Conservation (phyloP, 805 yeast genomes). For the Wickerhamomyces kurtzmanii region DNA sequence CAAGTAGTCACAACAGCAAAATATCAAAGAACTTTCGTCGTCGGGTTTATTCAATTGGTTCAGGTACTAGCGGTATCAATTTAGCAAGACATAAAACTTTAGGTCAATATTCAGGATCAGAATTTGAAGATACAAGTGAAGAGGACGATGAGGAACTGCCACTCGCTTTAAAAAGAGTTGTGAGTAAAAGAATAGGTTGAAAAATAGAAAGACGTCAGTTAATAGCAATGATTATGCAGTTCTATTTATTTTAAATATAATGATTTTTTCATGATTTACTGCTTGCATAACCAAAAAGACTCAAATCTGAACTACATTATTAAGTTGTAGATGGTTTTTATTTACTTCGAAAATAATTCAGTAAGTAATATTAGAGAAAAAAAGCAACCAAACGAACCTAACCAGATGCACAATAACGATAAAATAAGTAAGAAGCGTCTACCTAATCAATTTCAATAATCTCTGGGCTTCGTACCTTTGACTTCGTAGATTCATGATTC, state of each 20-base stretch:
- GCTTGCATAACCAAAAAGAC: not conserved
- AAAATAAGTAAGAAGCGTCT: not conserved
- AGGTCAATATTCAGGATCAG: constrained; percentile 14
- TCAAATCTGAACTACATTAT: not conserved
- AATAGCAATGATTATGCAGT: too few relatives aligned
- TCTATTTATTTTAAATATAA: not conserved
- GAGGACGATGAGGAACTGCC: constrained; percentile 24
- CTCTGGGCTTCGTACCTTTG: constrained; percentile 65
- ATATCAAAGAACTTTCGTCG: constrained; percentile 21
- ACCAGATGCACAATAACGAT: too few relatives aligned
- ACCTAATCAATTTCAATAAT: constrained; percentile 65
- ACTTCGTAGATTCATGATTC: constrained; percentile 45
- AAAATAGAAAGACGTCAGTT: too few relatives aligned
- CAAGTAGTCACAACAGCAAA: not conserved
- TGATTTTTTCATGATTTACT: constrained; percentile 1
- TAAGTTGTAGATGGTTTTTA: not conserved
- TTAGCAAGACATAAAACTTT: constrained; percentile 14
- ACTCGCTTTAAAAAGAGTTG: constrained; percentile 25
- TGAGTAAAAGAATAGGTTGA: constrained; percentile 18
- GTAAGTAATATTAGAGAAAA: not conserved
- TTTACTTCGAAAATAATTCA: too few relatives aligned
- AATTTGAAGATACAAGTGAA: constrained; percentile 8
- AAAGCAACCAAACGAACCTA: not conserved
- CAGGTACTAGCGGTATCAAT: constrained; percentile 15
- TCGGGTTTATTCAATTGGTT: constrained; percentile 26